Evolutionary conservation across 2,329 filamentous ascomycete genomes (phyloP), one percentile per base, ranked within the genome.

Genomic region (Penicillium verrucosum): DNA sequence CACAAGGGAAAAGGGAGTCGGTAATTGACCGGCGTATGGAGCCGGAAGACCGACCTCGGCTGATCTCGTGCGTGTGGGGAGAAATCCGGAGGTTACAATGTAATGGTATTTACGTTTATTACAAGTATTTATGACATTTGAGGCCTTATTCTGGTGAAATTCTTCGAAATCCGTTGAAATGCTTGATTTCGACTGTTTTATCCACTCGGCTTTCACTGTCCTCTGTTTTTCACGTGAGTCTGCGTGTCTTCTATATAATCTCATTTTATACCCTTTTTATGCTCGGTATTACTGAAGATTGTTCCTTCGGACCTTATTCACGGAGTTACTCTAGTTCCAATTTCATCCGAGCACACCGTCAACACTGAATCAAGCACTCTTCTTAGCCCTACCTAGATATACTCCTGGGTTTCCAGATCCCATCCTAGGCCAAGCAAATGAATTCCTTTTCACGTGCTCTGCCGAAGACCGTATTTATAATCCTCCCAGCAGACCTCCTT

Each of bases 1-100:
- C 43, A 48, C 25, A 52, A 53, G 38, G 21, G 34, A 44, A 45
- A 36, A 9, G 50, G 41, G 51, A 47, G 59, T 57, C 64, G 64
- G 62, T 60, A 65, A 65, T 60, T 64, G 61, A 65, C 51, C 52
- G 61, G 61, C 43, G 60, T 56, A 27, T 65, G 58, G 54, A 60
- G 55, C 62, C 60, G 57, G 54, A 53, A 27, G 44, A 48, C 48
- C 54, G 57, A 66, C 64, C 64, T 66, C 64, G 64, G 64, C 58
- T 64, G 62, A 60, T 36, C 38, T 51, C 49, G 40, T 51, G 48
- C 29, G 30, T 44, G 49, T 51, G 49, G 49, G 49, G 49, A 18
- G 40, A 34, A 36, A 49, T 43, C 43, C 42, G n/a, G 32, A 47
- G 18, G 14, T 10, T 14, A 10, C 11, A 2, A 25, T 23, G 43